These are phyloP conservation scores for Cercospora sesami DNA, from an alignment of 2,329 filamentous ascomycete species.

Conservation along the genomic window DNA sequence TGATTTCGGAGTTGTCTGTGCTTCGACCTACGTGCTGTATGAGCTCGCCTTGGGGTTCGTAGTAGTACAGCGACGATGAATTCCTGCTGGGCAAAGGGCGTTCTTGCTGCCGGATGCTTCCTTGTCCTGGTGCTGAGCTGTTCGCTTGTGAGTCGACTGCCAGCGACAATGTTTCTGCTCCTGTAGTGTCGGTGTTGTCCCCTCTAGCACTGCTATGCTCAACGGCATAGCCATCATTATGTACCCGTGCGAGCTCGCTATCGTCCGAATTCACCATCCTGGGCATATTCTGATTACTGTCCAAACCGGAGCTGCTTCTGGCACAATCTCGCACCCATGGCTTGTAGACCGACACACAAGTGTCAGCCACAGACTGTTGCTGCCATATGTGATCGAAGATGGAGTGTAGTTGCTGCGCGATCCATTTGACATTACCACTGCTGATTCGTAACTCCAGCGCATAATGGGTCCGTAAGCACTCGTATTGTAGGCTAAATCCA, in stretches of 20 bases:
- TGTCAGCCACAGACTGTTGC: slow-evolving; percentile 1
- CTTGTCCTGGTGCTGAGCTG: not conserved
- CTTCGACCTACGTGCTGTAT: slow-evolving; percentile 40
- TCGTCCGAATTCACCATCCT: not conserved
- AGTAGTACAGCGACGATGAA: slow-evolving; percentile 33
- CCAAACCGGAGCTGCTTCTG: slow-evolving; percentile 5
- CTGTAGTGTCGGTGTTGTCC: not conserved
- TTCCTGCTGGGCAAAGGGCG: slow-evolving; percentile 15
- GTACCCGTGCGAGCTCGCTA: not conserved
- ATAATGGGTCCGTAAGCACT: slow-evolving; percentile 1
- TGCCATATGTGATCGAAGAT: slow-evolving; percentile 1
- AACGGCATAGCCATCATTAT: not conserved
- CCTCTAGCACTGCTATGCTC: not conserved
- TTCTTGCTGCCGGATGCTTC: slow-evolving; percentile 25
- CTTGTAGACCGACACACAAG: not conserved
- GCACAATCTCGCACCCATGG: not conserved
- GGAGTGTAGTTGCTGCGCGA: not conserved
- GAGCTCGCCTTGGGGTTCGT: slow-evolving; percentile 51
- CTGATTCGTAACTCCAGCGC: not conserved
- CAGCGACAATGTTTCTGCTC: not conserved
- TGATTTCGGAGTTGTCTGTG: not conserved
- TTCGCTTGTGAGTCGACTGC: not conserved
- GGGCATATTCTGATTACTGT: not conserved
- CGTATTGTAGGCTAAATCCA: not conserved
- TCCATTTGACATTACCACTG: not conserved